A percentile compares a stretch with the other conserved stretches of the same genome.
phyloP scores from a whole-genome alignment of 495 filamentous ascomycete genomes.

The Neurospora africana region DNA sequence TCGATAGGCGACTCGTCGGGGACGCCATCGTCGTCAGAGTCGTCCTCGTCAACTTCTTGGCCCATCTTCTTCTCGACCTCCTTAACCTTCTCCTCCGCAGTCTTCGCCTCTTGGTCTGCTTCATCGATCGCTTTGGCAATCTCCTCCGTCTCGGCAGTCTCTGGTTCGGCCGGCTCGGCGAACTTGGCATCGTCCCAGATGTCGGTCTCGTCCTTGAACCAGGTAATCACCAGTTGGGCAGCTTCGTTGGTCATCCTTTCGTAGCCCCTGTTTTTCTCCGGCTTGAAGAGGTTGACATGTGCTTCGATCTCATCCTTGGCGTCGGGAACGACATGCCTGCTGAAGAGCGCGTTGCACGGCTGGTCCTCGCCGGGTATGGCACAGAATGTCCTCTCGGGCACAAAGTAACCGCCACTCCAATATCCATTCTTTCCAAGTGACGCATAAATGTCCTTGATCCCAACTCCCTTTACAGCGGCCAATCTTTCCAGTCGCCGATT shows the following conservation, averaged over 20 bases:
- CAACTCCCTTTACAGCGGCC: slow-evolving; percentile 29
- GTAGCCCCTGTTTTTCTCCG: slow-evolving; percentile 67
- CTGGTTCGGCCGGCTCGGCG: slow-evolving; percentile 19
- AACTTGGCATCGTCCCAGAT: slow-evolving; percentile 34
- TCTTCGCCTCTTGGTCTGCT: slow-evolving; percentile 7
- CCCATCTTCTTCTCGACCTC: not conserved
- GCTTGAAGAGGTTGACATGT: slow-evolving; percentile 75
- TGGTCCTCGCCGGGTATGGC: slow-evolving; percentile 31
- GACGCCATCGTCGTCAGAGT: slow-evolving; percentile 3
- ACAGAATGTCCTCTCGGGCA: slow-evolving; percentile 42
- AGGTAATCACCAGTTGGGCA: slow-evolving; percentile 44
- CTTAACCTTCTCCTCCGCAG: slow-evolving; percentile 2
- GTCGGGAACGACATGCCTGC: slow-evolving; percentile 56
- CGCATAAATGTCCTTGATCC: slow-evolving; percentile 21
- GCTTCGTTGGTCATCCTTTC: slow-evolving; percentile 56
- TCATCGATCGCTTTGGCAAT: slow-evolving; percentile 29
- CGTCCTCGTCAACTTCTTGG: slow-evolving; percentile 12
- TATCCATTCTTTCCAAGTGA: slow-evolving; percentile 40
- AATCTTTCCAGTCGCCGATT: slow-evolving; percentile 29
- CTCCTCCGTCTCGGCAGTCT: slow-evolving; percentile 24
- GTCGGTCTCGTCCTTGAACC: slow-evolving; percentile 38
- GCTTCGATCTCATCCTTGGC: slow-evolving; percentile 72
- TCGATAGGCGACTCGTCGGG: slow-evolving; percentile 37
- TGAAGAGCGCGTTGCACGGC: slow-evolving; percentile 34
- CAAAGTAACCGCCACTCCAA: slow-evolving; percentile 45